Conservation (phyloP, 345 rosid species). For the Microthlaspi erraticum region DNA sequence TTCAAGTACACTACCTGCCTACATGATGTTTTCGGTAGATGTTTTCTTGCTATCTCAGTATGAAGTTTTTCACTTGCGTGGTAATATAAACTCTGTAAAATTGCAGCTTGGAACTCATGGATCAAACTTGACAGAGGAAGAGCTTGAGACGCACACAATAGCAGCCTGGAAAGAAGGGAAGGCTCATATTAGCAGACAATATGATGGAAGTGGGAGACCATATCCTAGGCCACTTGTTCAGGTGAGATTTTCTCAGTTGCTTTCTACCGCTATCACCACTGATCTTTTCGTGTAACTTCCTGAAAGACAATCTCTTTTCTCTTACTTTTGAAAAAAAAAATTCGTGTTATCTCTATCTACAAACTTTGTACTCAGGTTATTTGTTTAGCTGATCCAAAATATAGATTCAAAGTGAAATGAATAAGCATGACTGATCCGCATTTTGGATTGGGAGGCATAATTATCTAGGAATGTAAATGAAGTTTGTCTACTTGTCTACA, state of each 20-base stretch:
- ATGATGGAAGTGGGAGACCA: constrained; percentile 64
- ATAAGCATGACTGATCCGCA: constrained; percentile 12
- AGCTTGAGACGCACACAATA: constrained; percentile 87
- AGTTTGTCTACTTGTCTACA: neutral
- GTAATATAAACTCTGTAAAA: constrained; percentile 32
- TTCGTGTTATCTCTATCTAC: neutral
- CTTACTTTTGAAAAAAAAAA: neutral
- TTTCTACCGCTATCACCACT: constrained; percentile 7
- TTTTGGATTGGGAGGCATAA: constrained; percentile 21
- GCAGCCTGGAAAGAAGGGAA: constrained; percentile 98
- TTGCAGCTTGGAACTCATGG: constrained; percentile 84
- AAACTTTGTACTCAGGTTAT: neutral
- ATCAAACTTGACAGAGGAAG: constrained; percentile 89
- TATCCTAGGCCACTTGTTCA: constrained; percentile 60
- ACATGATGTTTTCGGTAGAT: constrained; percentile 17
- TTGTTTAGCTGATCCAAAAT: constrained; percentile 5
- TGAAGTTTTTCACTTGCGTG: constrained; percentile 23
- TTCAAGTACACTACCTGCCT: constrained; percentile 10
- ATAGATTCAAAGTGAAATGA: constrained; percentile 7
- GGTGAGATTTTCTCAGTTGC: constrained; percentile 49
- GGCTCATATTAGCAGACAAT: constrained; percentile 68
- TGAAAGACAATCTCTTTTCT: neutral
- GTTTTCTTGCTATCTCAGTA: constrained; percentile 27
- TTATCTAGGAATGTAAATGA: constrained; percentile 9
- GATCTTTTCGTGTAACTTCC: constrained; percentile 6